Evolutionary conservation across 176 grass and related monocot species (phyloP), one percentile per base, ranked within the genome.

Genomic region (Oryza nivara): DNA sequence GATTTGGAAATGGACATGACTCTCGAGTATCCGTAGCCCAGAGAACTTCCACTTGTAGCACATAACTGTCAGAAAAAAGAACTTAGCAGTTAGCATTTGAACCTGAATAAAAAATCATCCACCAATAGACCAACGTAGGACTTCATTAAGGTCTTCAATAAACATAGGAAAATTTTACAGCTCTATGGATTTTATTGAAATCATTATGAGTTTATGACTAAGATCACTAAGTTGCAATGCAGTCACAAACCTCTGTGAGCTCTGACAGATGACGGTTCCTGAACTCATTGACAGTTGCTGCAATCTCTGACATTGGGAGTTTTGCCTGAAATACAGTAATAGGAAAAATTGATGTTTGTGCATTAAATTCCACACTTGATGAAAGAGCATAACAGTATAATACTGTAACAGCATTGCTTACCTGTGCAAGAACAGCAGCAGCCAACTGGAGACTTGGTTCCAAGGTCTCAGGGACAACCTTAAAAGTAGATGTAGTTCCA

Each of bases 401-500:
- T 64, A 48, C 30, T 32, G 30, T 32, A 32, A 32, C 20, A 60
- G 17, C 8, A 23, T 35, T 70, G 36, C 72, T 83, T 89, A 99
- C 96, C 88, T 99, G 96, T 68, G 93, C 91, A 89, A 99, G 96
- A 76, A 99, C 96, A 72, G 96, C 96, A 82, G 96, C 89, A 89
- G 96, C 93, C 78, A 99, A 77, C 71, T 99, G 96, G 65, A 99
- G 91, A 92, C 96, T 99, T 77, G 96, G 96, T 91, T 99, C 96
- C 88, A 99, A 92, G 56, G 96, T 99, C 83, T 99, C 96, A 38
- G 96, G 96, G 41, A 99, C 93, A 70, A 99, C 96, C 96, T 98
- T 87, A 6, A 48, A 82, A 94, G 82, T n/a, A 44, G 52, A 84
- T 65, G 17, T 11, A 64, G 19, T 75, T 74, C 63, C 8, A 70